Conservation (phyloP, 2,329 filamentous ascomycete genomes). For the Cladosporium sp. region DNA sequence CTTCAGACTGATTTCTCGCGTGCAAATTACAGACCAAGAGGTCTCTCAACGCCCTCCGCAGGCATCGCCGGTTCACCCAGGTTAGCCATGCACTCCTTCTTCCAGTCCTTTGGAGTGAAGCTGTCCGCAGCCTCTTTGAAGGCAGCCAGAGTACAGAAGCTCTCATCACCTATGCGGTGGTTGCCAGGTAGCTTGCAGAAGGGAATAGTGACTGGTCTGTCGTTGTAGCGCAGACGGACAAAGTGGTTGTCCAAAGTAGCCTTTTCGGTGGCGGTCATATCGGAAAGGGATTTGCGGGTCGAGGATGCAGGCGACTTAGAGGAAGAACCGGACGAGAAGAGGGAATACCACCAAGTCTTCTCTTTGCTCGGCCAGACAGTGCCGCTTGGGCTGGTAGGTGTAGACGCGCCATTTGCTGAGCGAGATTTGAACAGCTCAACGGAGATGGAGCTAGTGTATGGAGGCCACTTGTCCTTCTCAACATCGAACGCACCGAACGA, state of each 20-base stretch:
- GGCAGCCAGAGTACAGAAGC: slow-evolving; percentile 85
- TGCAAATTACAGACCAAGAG: slow-evolving; percentile 20
- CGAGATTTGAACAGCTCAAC: slow-evolving; percentile 78
- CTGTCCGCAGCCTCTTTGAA: slow-evolving; percentile 94
- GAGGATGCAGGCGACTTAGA: slow-evolving; percentile 13
- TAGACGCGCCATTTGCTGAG: slow-evolving; percentile 24
- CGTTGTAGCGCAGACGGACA: slow-evolving; percentile 89
- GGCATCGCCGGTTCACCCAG: slow-evolving; percentile 51
- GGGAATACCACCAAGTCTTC: slow-evolving; percentile 31
- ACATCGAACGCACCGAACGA: slow-evolving; percentile 75
- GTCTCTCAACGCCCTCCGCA: slow-evolving; percentile 18
- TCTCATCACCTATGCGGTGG: slow-evolving; percentile 82
- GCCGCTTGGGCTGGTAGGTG: slow-evolving; percentile 26
- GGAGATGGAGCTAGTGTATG: slow-evolving; percentile 88
- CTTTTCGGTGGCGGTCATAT: slow-evolving; percentile 60
- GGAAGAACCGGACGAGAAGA: slow-evolving; percentile 26
- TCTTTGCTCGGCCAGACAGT: slow-evolving; percentile 25
- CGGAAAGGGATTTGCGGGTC: slow-evolving; percentile 55
- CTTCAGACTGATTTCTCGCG: too few species aligned
- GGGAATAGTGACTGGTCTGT: slow-evolving; percentile 75
- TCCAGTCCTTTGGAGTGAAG: slow-evolving; percentile 82
- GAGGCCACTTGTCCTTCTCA: slow-evolving; percentile 74
- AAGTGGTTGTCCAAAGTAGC: slow-evolving; percentile 71
- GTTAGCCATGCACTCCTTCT: slow-evolving; percentile 59
- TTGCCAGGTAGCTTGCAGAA: slow-evolving; percentile 76